Conservation (phyloP, 2,329 filamentous ascomycete species). For the Diaporthe vexans region DNA sequence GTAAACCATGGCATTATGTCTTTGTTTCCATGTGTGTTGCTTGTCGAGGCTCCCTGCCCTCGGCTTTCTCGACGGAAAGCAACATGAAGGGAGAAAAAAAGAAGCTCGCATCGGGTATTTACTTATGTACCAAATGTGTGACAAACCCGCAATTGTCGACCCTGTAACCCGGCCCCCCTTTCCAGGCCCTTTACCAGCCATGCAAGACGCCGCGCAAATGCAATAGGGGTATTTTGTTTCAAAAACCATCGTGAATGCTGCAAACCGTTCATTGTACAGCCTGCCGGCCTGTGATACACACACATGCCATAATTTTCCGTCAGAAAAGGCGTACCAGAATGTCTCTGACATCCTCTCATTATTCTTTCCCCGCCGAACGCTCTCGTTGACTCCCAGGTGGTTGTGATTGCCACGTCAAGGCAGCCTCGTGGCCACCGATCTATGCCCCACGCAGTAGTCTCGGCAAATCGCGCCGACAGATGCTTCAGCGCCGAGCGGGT, state of each 20-base stretch:
- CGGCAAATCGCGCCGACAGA: neutral
- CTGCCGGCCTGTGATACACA: conserved; percentile 9
- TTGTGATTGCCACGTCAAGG: neutral
- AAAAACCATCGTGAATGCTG: conserved; percentile 19
- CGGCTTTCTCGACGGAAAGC: neutral
- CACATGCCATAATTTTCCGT: neutral
- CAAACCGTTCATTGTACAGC: conserved; percentile 23
- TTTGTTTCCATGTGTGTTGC: conserved; percentile 13
- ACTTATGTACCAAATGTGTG: conserved; percentile 25
- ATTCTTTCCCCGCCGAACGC: neutral
- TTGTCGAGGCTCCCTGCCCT: conserved; percentile 10
- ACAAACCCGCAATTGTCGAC: conserved; percentile 16
- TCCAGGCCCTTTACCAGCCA: conserved; percentile 12
- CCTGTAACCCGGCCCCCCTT: neutral
- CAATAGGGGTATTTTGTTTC: conserved; percentile 38
- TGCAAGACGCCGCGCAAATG: conserved; percentile 40
- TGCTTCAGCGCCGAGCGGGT: conserved; percentile 31
- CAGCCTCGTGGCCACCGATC: neutral
- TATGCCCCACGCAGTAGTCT: no score
- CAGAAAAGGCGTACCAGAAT: neutral
- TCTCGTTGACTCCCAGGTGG: no score
- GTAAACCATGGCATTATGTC: neutral
- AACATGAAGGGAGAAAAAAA: conserved; percentile 2
- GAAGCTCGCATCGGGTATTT: neutral
- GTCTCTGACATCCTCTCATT: neutral